These are phyloP conservation scores for Tuber magnatum DNA, from an alignment of 495 filamentous ascomycete species.

Conservation along the genomic window DNA sequence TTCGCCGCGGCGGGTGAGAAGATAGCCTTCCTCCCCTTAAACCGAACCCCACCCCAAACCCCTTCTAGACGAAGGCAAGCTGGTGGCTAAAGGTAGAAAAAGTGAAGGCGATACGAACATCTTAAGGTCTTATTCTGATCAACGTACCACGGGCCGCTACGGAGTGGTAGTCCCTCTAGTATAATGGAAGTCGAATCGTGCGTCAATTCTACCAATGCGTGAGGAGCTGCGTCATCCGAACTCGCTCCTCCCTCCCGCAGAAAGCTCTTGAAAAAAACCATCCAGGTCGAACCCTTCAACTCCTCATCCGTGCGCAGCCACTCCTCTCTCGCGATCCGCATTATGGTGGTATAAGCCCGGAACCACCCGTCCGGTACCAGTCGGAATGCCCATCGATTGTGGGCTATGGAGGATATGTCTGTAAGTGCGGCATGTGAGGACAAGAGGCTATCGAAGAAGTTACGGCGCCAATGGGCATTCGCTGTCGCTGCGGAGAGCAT, in stretches of 20 bases:
- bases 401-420: slow-evolving; percentile 24
- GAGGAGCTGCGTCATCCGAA: slow-evolving; percentile 2
- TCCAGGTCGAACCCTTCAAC: slow-evolving; percentile 25
- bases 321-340: slow-evolving; percentile 11
- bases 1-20: neutral
- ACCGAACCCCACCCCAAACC: neutral
- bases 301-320: slow-evolving; percentile 30
- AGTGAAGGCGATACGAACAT: slow-evolving; percentile 19
- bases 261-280: slow-evolving; percentile 38
- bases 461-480: slow-evolving; percentile 33
- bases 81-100: neutral
- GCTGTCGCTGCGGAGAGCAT: slow-evolving; percentile 30
- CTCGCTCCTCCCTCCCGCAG: slow-evolving; percentile 13
- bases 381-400: slow-evolving; percentile 30
- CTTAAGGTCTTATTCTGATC: slow-evolving; percentile 24
- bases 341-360: slow-evolving; percentile 29
- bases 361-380: slow-evolving; percentile 37
- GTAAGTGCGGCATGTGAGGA: slow-evolving; percentile 13
- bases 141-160: slow-evolving; percentile 24
- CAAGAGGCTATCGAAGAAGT: slow-evolving; percentile 16
- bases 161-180: slow-evolving; percentile 32
- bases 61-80: neutral
- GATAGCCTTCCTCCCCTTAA: neutral
- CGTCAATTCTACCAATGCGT: slow-evolving; percentile 29
- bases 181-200: slow-evolving; percentile 8